phyloP scores from a whole-genome alignment of 805 yeast genomes.

The Wickerhamiella azyma region DNA sequence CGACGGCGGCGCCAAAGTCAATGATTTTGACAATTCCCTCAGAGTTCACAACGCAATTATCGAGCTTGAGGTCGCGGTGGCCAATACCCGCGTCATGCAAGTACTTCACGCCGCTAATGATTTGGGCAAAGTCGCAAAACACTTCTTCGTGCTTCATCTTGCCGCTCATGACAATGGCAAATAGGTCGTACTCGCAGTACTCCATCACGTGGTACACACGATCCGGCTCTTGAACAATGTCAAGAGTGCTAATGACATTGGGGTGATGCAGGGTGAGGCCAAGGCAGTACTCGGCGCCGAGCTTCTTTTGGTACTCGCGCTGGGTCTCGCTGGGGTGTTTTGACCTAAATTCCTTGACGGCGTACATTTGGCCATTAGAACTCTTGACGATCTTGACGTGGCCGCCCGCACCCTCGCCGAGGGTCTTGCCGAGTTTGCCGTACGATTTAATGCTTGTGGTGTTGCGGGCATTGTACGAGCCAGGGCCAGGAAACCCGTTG shows the following conservation, averaged over 20 bases:
- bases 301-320: conserved; percentile 80
- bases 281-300: conserved; percentile 88
- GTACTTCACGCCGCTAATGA: conserved; percentile 66
- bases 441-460: conserved; percentile 44
- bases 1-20: conserved; percentile 90
- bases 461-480: neutral
- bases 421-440: conserved; percentile 66
- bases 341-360: conserved; percentile 83
- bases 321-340: conserved; percentile 59
- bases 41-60: conserved; percentile 75
- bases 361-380: conserved; percentile 50
- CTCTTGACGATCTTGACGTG: conserved; percentile 64
- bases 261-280: conserved; percentile 84
- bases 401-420: conserved; percentile 96
- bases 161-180: conserved; percentile 89
- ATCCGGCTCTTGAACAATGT: conserved; percentile 78
- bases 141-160: conserved; percentile 71
- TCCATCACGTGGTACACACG: conserved; percentile 87
- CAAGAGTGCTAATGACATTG: conserved; percentile 81
- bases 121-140: conserved; percentile 80
- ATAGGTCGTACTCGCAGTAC: conserved; percentile 82
- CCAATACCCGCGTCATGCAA: conserved; percentile 71
- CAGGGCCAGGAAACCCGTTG: conserved; percentile 8
- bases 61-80: conserved; percentile 82
- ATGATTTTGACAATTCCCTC: conserved; percentile 80